These are phyloP conservation scores for Vaccinium darrowii DNA, from an alignment of 148 eudicot species.

Conservation along the genomic window DNA sequence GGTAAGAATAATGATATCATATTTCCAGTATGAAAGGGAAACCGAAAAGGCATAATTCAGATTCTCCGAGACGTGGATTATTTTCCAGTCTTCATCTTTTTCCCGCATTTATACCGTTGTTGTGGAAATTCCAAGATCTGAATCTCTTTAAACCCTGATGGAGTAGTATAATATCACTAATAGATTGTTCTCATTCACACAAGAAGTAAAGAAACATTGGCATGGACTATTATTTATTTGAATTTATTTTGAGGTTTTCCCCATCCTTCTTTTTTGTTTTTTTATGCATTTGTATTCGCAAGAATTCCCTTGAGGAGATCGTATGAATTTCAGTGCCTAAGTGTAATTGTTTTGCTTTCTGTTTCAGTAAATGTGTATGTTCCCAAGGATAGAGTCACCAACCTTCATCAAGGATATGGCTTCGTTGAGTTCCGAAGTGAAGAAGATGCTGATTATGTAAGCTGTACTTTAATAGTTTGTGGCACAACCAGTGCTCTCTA, in stretches of 20 bases:
- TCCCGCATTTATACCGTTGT: neutral
- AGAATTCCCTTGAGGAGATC: neutral
- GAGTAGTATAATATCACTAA: neutral
- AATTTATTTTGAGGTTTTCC: neutral
- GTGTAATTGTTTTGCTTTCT: neutral
- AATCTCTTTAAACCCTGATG: neutral
- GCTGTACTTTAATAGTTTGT: constrained; percentile 18
- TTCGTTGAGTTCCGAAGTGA: constrained; percentile 97
- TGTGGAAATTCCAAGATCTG: neutral
- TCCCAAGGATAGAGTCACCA: constrained; percentile 98
- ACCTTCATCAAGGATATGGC: constrained; percentile 98
- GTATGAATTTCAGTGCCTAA: neutral
- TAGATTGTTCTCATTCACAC: neutral
- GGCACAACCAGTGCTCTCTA: neutral
- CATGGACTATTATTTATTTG: too few relatives aligned
- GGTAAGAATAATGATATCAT: neutral
- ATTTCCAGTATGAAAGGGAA: too few relatives aligned
- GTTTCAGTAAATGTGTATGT: constrained; percentile 95
- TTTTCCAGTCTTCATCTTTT: neutral
- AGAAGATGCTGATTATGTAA: constrained; percentile 99
- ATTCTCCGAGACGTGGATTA: neutral
- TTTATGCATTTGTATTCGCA: neutral
- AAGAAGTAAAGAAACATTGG: neutral
- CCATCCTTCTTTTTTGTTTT: neutral
- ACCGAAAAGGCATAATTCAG: neutral